A percentile compares a stretch with the other conserved stretches of the same genome.
Conservation (phyloP, 768 basidiomycete species). For the Megacollybia marginata region DNA sequence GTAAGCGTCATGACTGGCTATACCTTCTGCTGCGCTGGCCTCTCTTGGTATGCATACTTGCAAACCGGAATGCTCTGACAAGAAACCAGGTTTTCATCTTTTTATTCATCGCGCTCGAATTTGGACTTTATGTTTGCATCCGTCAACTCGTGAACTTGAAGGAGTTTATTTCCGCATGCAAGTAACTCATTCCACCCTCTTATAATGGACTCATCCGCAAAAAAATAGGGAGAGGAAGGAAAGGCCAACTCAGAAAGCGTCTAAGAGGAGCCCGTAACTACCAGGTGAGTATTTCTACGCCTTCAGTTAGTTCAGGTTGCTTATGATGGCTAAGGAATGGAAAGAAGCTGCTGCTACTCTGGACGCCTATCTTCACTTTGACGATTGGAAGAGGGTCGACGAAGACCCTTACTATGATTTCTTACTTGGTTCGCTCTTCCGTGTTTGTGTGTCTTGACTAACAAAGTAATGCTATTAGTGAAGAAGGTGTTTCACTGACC, state of each 20-base stretch:
- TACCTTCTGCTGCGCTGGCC: constrained; percentile 85
- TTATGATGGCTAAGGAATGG: constrained; percentile 59
- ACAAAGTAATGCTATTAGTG: constrained; percentile 45
- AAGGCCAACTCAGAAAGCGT: constrained; percentile 67
- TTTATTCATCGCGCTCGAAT: constrained; percentile 75
- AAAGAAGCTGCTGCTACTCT: constrained; percentile 69
- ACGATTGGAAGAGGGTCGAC: constrained; percentile 85
- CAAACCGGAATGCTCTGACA: neutral
- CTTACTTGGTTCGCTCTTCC: no score
- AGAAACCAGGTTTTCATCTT: constrained; percentile 78
- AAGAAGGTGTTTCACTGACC: constrained; percentile 43
- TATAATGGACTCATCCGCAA: neutral
- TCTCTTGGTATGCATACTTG: constrained; percentile 48
- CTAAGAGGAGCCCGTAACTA: constrained; percentile 72
- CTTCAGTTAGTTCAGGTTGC: neutral
- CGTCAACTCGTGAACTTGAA: constrained; percentile 92
- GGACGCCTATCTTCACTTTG: constrained; percentile 78
- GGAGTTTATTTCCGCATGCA: constrained; percentile 89
- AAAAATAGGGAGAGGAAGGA: constrained; percentile 71
- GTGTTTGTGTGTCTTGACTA: no score
- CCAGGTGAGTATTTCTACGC: constrained; percentile 34
- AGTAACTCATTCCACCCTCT: constrained; percentile 11
- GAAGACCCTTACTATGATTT: constrained; percentile 85
- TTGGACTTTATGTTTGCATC: constrained; percentile 79
- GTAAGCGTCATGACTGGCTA: constrained; percentile 60